Evolutionary conservation across 768 basidiomycete species (phyloP).

Genomic region (Calvatia gigantea): DNA sequence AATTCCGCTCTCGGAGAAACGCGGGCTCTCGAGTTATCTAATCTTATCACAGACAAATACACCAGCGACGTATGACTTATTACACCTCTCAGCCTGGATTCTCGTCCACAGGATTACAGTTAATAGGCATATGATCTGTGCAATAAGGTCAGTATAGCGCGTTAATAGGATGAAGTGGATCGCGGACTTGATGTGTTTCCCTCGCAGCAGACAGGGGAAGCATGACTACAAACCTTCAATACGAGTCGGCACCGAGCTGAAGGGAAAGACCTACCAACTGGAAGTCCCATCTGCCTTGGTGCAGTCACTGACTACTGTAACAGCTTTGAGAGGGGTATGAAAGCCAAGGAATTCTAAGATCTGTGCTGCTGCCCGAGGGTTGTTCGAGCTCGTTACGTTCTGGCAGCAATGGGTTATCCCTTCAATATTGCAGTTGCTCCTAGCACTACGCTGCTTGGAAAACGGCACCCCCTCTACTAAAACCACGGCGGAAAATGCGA

Average conservation of each 20-base stretch:
- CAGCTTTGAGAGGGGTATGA: neutral
- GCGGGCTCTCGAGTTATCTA: neutral
- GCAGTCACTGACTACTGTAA: neutral
- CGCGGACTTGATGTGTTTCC: neutral
- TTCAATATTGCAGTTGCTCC: conserved; percentile 4
- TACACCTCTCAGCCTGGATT: neutral
- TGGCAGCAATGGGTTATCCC: conserved; percentile 5
- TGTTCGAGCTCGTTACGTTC: neutral
- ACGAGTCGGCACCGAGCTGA: neutral
- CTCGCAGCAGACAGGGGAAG: conserved; percentile 2
- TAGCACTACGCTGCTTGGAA: neutral
- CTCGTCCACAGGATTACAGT: neutral
- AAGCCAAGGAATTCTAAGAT: neutral
- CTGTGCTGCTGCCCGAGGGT: neutral
- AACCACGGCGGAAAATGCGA: neutral
- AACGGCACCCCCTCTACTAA: neutral
- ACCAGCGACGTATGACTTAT: neutral
- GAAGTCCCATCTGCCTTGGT: neutral
- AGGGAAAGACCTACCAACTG: neutral
- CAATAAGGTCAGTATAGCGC: neutral
- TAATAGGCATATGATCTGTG: neutral
- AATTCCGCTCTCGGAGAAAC: conserved; percentile 12
- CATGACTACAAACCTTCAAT: neutral
- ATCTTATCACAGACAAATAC: neutral
- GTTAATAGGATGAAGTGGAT: too few species aligned